These are phyloP conservation scores for Eucalyptus erythrocorys DNA, from an alignment of 345 rosid genomes.

Conservation along the genomic window DNA sequence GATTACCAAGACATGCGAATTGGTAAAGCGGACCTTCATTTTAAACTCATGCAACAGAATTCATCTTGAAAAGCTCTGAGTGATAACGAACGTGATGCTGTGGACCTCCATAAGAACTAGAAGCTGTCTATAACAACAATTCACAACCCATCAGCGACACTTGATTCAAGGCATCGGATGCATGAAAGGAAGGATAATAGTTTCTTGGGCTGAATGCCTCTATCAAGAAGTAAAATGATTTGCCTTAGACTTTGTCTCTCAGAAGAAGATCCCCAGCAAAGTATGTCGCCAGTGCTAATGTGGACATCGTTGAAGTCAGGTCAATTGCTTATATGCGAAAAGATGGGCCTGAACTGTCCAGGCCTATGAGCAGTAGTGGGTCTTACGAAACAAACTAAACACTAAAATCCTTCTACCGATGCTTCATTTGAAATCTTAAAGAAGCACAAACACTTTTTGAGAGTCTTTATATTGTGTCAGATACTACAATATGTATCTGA, in stretches of 20 bases:
- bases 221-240: constrained; percentile 37
- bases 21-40: constrained; percentile 45
- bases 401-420: no score
- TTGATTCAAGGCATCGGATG: constrained; percentile 18
- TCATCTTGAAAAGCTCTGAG: constrained; percentile 21
- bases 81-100: constrained; percentile 20
- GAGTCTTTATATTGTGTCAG: fast-evolving
- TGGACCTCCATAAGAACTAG: constrained; percentile 63
- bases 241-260: constrained; percentile 26
- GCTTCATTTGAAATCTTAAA: no score
- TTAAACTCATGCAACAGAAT: constrained; percentile 22
- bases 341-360: constrained; percentile 35
- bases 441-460: fast-evolving
- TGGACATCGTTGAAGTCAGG: constrained; percentile 49
- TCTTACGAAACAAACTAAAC: no score
- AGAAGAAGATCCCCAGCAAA: constrained; percentile 62
- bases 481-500: fast-evolving
- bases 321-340: constrained; percentile 34
- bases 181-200: constrained; percentile 28
- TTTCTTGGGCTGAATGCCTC: constrained; percentile 24
- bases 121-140: constrained; percentile 44
- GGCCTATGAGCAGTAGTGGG: constrained; percentile 7
- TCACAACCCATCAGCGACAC: constrained; percentile 19
- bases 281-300: constrained; percentile 24
- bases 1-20: constrained; percentile 25